A percentile compares a stretch with the other conserved stretches of the same genome.
Conservation (phyloP, 2,329 filamentous ascomycete genomes). For the Fusarium tricinctum region DNA sequence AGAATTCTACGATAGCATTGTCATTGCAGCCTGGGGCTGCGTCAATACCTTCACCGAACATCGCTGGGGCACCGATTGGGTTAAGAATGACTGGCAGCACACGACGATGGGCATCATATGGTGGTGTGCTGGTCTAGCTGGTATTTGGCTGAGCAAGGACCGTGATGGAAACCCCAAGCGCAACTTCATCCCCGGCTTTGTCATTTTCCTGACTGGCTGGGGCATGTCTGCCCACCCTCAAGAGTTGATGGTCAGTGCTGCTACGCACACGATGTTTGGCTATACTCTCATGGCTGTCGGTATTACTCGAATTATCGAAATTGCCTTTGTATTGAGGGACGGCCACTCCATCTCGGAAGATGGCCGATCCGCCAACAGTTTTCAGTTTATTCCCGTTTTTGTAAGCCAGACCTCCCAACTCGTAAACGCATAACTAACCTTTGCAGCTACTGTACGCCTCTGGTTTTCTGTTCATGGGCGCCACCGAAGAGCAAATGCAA, state of each 20-base stretch:
- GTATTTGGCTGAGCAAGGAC: constrained; percentile 90
- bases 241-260: constrained; percentile 83
- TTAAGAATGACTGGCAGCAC: constrained; percentile 94
- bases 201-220: constrained; percentile 93
- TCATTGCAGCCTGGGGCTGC: constrained; percentile 95
- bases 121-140: constrained; percentile 94
- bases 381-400: constrained; percentile 68
- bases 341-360: constrained; percentile 73
- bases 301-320: constrained; percentile 86
- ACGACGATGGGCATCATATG: constrained; percentile 99
- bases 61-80: constrained; percentile 91
- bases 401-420: constrained; percentile 59
- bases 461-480: constrained; percentile 97
- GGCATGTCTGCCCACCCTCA: constrained; percentile 95
- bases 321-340: constrained; percentile 88
- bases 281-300: constrained; percentile 96
- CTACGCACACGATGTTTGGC: constrained; percentile 90
- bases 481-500: constrained; percentile 95
- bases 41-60: constrained; percentile 99
- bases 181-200: constrained; percentile 92
- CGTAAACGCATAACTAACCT: constrained; percentile 23
- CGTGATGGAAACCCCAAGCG: constrained; percentile 88
- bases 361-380: constrained; percentile 75
- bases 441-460: constrained; percentile 86
- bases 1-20: constrained; percentile 93